A percentile compares a stretch with the other conserved stretches of the same genome.
Evolutionary conservation across 1,284 basidiomycete genomes (phyloP).

Genomic region (Austropuccinia psidii): DNA sequence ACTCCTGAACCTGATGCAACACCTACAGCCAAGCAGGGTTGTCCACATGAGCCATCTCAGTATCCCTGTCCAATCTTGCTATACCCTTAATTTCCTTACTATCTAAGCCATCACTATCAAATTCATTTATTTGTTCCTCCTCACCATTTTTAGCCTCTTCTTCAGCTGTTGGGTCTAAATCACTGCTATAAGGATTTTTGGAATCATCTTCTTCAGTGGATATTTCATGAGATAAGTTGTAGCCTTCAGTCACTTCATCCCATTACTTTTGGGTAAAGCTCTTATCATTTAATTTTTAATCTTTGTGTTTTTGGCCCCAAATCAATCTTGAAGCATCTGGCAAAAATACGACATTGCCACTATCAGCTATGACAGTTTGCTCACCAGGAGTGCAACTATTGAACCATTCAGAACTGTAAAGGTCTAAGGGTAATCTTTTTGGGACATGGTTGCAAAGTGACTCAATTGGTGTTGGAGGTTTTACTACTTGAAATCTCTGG

Average conservation of each 20-base stretch:
- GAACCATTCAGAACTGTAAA: not conserved
- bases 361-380: not conserved
- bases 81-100: too few species aligned
- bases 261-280: not conserved
- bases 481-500: not conserved
- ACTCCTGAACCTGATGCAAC: too few species aligned
- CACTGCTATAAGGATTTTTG: too few species aligned
- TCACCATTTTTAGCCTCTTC: too few species aligned
- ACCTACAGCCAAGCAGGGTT: too few species aligned
- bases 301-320: too few species aligned
- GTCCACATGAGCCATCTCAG: too few species aligned
- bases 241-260: not conserved
- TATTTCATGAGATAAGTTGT: not conserved
- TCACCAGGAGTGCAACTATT: not conserved
- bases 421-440: not conserved
- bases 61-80: too few species aligned
- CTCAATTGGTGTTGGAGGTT: not conserved
- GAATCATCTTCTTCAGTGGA: not conserved
- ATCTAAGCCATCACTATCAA: too few species aligned
- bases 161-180: too few species aligned
- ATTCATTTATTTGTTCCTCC: too few species aligned
- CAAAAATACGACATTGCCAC: not conserved
- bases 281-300: too few species aligned
- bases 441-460: not conserved
- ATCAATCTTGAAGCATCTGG: not conserved